Base-by-base conservation (phyloP, 2,329 filamentous ascomycete species). In the Curvularia sp. region DNA sequence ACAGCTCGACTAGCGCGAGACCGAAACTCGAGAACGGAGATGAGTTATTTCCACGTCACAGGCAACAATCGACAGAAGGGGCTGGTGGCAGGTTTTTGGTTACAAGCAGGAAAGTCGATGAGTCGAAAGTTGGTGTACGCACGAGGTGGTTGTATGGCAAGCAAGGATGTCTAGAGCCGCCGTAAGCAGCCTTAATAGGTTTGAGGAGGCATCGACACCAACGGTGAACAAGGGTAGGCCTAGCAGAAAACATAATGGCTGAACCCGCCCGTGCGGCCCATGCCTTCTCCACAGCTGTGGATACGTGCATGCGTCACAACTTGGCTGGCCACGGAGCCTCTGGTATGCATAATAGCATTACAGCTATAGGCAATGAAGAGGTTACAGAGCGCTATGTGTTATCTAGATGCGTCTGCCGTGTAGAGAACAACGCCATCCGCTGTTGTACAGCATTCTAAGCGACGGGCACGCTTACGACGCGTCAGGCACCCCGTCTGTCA, bases 1-100 rank as follows among this genome's bases (percentile, higher is more conserved):
- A 20, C 38, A 42, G 48, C 39, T 56, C 57, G 35, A 49, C 52
- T 58, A 55, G 46, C 43, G 42, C 42, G 30, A 52, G 28, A 33
- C 13, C 15, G 31, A 52, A 44, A 10, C 39, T 35, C 55, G 28
- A 50, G 24, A 15, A 20, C 18, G 28, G 42, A 44, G 13, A 30
- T n/a, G 39, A 35, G 53, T 18, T 38, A n/a, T 28, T 39, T 59
- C 18, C 39, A 15, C 26, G 49, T 39, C 33, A n/a, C 6, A 15
- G 24, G 39, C 42, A 28, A 39, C 24, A 20, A 22, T 46, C 22
- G 28, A 42, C 9, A 35, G 31, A 38, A 20, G 22, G 5, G 22
- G 33, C 9, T 31, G 33, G 33, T 51, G 18, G 41, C 56, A 6
- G 28, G 22, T 8, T 8, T 7, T 35, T 35, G 51, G 13, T 13